Evolutionary conservation across 257 asterid species (phyloP).

Genomic region (Capsicum baccatum): DNA sequence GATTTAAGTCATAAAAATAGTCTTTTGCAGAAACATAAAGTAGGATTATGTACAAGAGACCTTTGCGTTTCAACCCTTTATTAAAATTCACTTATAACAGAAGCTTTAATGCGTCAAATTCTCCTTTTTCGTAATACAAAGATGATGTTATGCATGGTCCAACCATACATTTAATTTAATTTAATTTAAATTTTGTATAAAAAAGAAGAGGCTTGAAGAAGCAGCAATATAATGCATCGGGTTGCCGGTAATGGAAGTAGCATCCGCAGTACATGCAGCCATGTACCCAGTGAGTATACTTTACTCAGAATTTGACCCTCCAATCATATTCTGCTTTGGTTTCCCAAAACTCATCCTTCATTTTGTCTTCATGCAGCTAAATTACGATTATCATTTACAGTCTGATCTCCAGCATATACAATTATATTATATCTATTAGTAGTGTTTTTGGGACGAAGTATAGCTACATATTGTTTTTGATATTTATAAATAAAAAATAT

Average conservation of each 20-base stretch:
- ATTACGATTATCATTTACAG: not conserved
- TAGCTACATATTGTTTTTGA: too few relatives aligned
- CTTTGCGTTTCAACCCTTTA: too few relatives aligned
- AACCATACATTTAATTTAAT: not conserved
- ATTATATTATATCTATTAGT: too few relatives aligned
- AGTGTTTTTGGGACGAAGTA: too few relatives aligned
- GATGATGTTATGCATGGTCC: not conserved
- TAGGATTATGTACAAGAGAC: too few relatives aligned
- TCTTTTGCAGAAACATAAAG: too few relatives aligned
- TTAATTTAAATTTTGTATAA: too few relatives aligned
- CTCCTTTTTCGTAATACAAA: too few relatives aligned
- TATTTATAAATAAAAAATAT: too few relatives aligned
- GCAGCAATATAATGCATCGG: conserved; percentile 32
- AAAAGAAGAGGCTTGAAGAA: conserved; percentile 10
- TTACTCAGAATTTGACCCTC: conserved; percentile 23
- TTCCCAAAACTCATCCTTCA: not conserved
- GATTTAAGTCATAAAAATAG: too few relatives aligned
- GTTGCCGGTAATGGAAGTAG: conserved; percentile 29
- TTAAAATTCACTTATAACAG: too few relatives aligned
- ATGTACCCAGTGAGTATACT: not conserved
- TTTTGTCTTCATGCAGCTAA: not conserved
- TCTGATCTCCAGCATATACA: not conserved
- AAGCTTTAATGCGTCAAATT: too few relatives aligned
- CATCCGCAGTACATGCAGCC: conserved; percentile 33
- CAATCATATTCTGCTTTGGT: conserved; percentile 10